Conservation (phyloP, 2,329 filamentous ascomycete genomes). For the Fusarium neocosmosporiellum region DNA sequence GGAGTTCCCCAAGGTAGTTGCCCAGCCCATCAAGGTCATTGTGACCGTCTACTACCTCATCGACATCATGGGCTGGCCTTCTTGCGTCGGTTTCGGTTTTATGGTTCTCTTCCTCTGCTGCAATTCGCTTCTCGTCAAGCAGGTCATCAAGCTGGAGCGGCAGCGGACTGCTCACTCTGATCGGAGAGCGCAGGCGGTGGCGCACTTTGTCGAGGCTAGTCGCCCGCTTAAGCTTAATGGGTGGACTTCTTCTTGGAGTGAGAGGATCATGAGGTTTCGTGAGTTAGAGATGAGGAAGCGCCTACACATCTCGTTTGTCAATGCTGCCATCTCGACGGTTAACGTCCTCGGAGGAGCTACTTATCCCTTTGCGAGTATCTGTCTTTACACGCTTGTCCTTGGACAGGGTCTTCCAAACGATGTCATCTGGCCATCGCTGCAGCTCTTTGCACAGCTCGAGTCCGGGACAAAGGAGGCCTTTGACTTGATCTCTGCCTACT, state of each 20-base stretch:
- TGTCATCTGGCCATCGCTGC: conserved; percentile 86
- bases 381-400: conserved; percentile 80
- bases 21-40: conserved; percentile 80
- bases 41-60: conserved; percentile 74
- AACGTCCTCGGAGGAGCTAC: conserved; percentile 78
- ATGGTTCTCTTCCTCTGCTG: conserved; percentile 75
- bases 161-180: conserved; percentile 80
- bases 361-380: conserved; percentile 85
- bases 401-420: conserved; percentile 78
- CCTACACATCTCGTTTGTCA: conserved; percentile 50
- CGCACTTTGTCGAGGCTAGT: conserved; percentile 88
- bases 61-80: conserved; percentile 82
- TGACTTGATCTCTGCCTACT: conserved; percentile 76
- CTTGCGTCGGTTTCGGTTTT: conserved; percentile 77
- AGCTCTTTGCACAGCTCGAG: conserved; percentile 82
- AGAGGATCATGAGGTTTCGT: conserved; percentile 51
- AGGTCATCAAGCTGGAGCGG: conserved; percentile 75
- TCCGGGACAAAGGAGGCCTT: conserved; percentile 80
- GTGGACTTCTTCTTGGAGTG: conserved; percentile 53
- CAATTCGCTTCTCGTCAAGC: conserved; percentile 75
- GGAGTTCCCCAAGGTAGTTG: conserved; percentile 83
- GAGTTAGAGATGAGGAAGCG: conserved; percentile 52
- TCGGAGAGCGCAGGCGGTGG: conserved; percentile 80
- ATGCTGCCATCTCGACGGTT: conserved; percentile 69
- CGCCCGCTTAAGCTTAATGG: conserved; percentile 67